These are phyloP conservation scores for Fusarium ramigenum DNA, from an alignment of 2,329 filamentous ascomycete genomes.

Conservation along the genomic window DNA sequence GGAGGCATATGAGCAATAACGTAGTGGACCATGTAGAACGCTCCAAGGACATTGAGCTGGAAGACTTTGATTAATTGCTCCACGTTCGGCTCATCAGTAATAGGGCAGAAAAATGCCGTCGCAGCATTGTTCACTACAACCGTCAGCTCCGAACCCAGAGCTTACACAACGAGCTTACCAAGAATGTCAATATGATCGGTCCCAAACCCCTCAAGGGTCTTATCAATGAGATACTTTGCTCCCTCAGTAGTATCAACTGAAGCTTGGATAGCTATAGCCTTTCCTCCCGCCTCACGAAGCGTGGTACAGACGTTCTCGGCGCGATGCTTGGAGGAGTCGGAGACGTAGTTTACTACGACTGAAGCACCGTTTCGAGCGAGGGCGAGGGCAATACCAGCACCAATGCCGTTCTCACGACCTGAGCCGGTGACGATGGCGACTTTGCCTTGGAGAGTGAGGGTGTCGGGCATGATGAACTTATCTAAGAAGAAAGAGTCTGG, in stretches of 20 bases:
- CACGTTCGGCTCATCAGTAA: slow-evolving; percentile 33
- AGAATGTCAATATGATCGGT: slow-evolving; percentile 54
- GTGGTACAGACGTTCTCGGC: slow-evolving; percentile 46
- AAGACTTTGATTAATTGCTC: slow-evolving; percentile 44
- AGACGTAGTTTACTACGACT: slow-evolving; percentile 54
- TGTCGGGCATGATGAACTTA: slow-evolving; percentile 36
- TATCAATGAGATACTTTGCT: slow-evolving; percentile 45
- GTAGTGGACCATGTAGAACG: slow-evolving; percentile 49
- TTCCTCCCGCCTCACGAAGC: slow-evolving; percentile 44
- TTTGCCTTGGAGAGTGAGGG: slow-evolving; percentile 52
- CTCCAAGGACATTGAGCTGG: slow-evolving; percentile 47
- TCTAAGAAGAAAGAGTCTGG: rapidly evolving
- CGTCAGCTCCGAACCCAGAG: neutral
- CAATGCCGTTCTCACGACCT: slow-evolving; percentile 55
- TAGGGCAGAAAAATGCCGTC: slow-evolving; percentile 23
- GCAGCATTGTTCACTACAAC: slow-evolving; percentile 52
- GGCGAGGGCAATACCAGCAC: slow-evolving; percentile 52
- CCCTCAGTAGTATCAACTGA: slow-evolving; percentile 47
- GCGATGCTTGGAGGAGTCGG: slow-evolving; percentile 43
- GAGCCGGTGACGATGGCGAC: slow-evolving; percentile 57
- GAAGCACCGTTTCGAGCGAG: slow-evolving; percentile 54
- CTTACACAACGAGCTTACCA: slow-evolving; percentile 35
- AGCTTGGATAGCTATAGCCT: slow-evolving; percentile 47
- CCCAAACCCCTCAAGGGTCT: slow-evolving; percentile 48
- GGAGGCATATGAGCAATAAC: slow-evolving; percentile 49